These are phyloP conservation scores for Hansfordia pulvinata DNA, from an alignment of 2,329 filamentous ascomycete species.

Conservation along the genomic window DNA sequence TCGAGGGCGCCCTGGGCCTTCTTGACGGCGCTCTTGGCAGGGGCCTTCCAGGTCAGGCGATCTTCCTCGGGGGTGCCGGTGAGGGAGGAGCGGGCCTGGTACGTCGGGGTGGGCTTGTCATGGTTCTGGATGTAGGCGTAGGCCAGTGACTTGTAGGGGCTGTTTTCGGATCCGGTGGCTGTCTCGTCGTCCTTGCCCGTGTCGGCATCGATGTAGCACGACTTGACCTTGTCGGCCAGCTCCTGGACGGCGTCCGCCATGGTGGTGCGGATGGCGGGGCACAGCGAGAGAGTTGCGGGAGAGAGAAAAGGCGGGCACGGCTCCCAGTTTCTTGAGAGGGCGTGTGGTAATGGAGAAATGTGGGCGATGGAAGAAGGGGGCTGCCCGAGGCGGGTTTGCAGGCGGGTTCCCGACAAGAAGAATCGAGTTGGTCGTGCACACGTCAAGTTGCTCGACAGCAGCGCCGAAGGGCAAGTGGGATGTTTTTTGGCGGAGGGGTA, in stretches of 20 bases:
- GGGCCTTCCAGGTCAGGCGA: constrained; percentile 64
- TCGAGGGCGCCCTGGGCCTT: constrained; percentile 67
- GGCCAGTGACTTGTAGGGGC: constrained; percentile 71
- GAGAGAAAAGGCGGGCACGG: too few species aligned
- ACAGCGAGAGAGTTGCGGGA: too few species aligned
- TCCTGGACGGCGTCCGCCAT: constrained; percentile 34
- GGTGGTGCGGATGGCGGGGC: constrained; percentile 6
- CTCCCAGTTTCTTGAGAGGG: too few species aligned
- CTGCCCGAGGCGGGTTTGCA: too few species aligned
- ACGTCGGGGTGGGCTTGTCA: constrained; percentile 42
- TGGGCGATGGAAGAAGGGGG: too few species aligned
- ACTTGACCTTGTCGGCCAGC: constrained; percentile 35
- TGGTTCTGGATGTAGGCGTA: constrained; percentile 64
- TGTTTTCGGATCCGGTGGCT: constrained; percentile 53
- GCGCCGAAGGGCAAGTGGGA: too few species aligned
- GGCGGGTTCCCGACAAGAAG: too few species aligned
- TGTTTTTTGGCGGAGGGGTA: too few species aligned
- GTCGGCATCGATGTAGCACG: constrained; percentile 70
- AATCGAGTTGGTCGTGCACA: too few species aligned
- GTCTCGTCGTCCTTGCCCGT: constrained; percentile 56
- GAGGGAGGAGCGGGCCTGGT: constrained; percentile 54
- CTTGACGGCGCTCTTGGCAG: constrained; percentile 73
- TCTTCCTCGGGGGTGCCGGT: constrained; percentile 45
- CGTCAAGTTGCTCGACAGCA: too few species aligned
- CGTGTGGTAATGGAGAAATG: too few species aligned